Percentiles rank a stretch among this genome's conserved stretches.
phyloP scores from a whole-genome alignment of 2,329 filamentous ascomycete species.

The Sarocladium strictum region DNA sequence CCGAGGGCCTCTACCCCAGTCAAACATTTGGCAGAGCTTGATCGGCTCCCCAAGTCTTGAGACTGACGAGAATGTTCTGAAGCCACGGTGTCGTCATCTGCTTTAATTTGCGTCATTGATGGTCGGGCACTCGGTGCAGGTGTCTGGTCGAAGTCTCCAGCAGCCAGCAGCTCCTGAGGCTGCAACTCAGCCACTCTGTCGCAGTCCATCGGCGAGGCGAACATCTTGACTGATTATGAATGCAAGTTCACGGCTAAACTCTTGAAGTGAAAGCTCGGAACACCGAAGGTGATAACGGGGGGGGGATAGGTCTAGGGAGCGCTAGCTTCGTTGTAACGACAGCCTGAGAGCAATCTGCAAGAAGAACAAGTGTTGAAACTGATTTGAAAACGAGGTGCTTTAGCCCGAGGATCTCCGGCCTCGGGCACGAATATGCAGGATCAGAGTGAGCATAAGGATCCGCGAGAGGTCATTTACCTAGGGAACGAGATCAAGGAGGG shows the following conservation, averaged over 20 bases:
- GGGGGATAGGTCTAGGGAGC: not conserved
- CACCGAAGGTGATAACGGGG: not conserved
- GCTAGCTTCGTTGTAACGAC: slow-evolving; percentile 1
- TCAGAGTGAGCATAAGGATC: not conserved
- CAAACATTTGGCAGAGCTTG: not conserved
- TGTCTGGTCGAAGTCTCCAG: slow-evolving; percentile 26
- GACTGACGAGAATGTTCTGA: not conserved
- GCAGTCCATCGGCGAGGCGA: not conserved
- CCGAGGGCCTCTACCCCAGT: not conserved
- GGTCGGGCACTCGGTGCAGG: slow-evolving; percentile 25
- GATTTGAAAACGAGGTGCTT: slow-evolving; percentile 1
- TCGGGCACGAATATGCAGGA: slow-evolving; percentile 1
- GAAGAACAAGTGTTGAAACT: not conserved
- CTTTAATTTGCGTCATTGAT: slow-evolving; percentile 19
- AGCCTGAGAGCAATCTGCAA: not conserved
- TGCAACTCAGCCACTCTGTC: not conserved
- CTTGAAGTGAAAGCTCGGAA: not conserved
- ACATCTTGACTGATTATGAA: not conserved
- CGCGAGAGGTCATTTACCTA: not conserved
- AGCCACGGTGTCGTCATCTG: slow-evolving; percentile 7
- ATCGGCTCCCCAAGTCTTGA: not conserved
- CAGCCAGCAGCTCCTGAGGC: slow-evolving; percentile 14
- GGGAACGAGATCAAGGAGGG: not conserved
- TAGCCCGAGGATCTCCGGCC: not conserved
- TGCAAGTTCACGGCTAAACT: no score